A percentile compares a stretch with the other conserved stretches of the same genome.
These are phyloP conservation scores for Alternaria novae-zelandiae DNA, from an alignment of 2,329 filamentous ascomycete genomes.

Conservation along the genomic window DNA sequence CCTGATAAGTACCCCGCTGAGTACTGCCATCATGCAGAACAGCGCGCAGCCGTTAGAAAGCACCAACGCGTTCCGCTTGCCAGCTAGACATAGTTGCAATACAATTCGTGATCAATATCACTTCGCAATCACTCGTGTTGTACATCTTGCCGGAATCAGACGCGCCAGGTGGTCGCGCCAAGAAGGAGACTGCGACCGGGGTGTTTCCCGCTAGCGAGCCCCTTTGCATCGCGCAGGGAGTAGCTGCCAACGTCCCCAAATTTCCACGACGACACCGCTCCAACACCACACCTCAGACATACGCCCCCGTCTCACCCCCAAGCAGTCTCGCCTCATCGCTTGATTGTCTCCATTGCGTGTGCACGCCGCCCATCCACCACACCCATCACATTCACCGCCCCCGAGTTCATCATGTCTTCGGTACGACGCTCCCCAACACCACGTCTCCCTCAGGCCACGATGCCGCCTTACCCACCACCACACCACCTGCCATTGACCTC, in stretches of 20 bases:
- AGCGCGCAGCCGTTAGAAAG: background rate
- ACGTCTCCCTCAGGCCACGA: constrained; percentile 29
- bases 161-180: constrained; percentile 36
- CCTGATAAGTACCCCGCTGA: background rate
- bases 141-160: constrained; percentile 22
- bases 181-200: constrained; percentile 42
- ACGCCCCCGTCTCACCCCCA: constrained; percentile 23
- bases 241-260: constrained; percentile 49
- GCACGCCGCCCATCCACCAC: constrained; percentile 19
- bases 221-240: constrained; percentile 50
- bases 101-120: background rate
- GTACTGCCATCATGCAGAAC: background rate
- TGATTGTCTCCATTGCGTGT: constrained; percentile 27
- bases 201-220: constrained; percentile 45
- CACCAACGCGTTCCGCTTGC: background rate
- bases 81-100: background rate
- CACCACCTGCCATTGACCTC: constrained; percentile 21
- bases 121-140: background rate
- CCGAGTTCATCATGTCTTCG: constrained; percentile 45
- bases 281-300: constrained; percentile 37
- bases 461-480: constrained; percentile 19
- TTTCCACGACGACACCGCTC: constrained; percentile 45
- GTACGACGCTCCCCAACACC: constrained; percentile 39
- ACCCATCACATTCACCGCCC: constrained; percentile 26
- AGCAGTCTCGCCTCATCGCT: constrained; percentile 30